Evolutionary conservation across 306 rosid genomes (phyloP).

Genomic region (Inga oerstediana): DNA sequence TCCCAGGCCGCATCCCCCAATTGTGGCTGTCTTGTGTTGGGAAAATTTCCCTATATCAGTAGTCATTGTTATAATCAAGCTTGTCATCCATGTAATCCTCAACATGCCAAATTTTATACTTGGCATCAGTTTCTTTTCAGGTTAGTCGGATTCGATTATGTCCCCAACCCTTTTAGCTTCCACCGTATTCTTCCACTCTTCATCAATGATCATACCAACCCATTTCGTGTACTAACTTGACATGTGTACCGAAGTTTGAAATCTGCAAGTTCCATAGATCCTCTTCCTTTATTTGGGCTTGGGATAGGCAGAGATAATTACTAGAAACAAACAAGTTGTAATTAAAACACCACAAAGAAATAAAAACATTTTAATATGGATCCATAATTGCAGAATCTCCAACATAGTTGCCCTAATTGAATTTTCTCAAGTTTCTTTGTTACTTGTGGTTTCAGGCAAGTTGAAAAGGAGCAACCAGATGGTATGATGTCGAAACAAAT

Average conservation of each 20-base stretch:
- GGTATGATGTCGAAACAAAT: constrained; percentile 59
- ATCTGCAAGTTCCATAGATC: background rate
- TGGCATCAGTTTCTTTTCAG: background rate
- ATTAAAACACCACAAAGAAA: background rate
- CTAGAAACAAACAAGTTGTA: background rate
- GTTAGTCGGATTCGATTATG: background rate
- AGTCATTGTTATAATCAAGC: background rate
- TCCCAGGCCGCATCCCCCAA: background rate
- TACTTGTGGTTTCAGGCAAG: constrained; percentile 58
- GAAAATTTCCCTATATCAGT: background rate
- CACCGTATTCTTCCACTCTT: background rate
- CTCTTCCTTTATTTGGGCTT: background rate
- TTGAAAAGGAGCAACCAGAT: constrained; percentile 84
- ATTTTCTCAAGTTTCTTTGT: constrained; percentile 16
- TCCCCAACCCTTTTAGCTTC: background rate
- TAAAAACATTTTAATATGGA: background rate
- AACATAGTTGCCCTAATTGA: background rate
- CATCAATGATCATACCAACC: background rate
- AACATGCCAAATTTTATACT: background rate
- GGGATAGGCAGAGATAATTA: background rate
- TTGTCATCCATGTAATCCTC: background rate
- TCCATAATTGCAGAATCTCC: background rate
- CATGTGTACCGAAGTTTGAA: background rate
- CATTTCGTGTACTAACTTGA: background rate
- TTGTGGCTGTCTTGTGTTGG: background rate